Conservation (phyloP, 495 filamentous ascomycete genomes). For the Diplogelasinospora grovesii region DNA sequence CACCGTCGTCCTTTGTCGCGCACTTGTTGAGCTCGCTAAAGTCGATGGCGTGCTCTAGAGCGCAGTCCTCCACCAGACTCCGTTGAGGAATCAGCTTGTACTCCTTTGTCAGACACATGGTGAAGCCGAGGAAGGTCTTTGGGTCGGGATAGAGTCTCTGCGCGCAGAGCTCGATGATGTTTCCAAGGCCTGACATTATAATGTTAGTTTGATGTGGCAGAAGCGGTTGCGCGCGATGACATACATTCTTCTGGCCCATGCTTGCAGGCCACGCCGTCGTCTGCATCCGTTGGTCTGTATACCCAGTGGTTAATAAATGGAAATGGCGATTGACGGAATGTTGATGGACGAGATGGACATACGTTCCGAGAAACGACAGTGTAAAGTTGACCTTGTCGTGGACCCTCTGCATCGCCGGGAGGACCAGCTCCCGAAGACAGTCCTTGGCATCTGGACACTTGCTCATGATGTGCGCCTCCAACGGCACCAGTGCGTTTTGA, state of each 20-base stretch:
- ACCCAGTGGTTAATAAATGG: too few species aligned
- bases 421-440: conserved; percentile 72
- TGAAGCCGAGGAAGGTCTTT: conserved; percentile 85
- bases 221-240: neutral
- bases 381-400: conserved; percentile 82
- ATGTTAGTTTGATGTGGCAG: conserved; percentile 2
- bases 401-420: conserved; percentile 80
- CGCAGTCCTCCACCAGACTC: conserved; percentile 71
- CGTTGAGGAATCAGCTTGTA: conserved; percentile 70
- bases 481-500: conserved; percentile 44
- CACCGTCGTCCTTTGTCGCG: conserved; percentile 54
- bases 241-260: conserved; percentile 78
- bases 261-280: conserved; percentile 70
- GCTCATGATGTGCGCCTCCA: conserved; percentile 91
- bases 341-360: conserved; percentile 17
- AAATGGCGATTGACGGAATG: too few species aligned
- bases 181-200: conserved; percentile 55
- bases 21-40: conserved; percentile 81
- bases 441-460: conserved; percentile 86
- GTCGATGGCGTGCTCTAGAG: conserved; percentile 79
- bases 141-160: conserved; percentile 69
- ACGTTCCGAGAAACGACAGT: conserved; percentile 85
- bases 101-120: conserved; percentile 71
- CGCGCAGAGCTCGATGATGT: conserved; percentile 91
- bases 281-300: conserved; percentile 41